phyloP scores from a whole-genome alignment of 2,329 filamentous ascomycete species.

The Passalora sequoiae region DNA sequence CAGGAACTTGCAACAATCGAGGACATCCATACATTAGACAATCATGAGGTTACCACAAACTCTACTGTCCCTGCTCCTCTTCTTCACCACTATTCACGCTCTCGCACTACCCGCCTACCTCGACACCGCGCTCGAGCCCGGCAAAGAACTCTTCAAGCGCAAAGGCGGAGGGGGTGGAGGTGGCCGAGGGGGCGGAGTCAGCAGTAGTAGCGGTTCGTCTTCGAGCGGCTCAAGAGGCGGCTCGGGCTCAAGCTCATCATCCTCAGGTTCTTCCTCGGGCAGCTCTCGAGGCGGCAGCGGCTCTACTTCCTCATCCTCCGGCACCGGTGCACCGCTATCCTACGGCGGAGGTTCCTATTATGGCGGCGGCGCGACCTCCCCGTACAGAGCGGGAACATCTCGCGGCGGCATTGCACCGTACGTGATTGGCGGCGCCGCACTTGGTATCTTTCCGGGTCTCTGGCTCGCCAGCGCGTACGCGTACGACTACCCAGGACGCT shows the following conservation, averaged over 20 bases:
- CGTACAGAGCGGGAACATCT: conserved; percentile 52
- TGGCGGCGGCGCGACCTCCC: conserved; percentile 57
- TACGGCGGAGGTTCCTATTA: conserved; percentile 63
- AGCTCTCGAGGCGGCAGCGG: conserved; percentile 21
- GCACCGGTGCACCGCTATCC: conserved; percentile 52
- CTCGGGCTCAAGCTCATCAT: conserved; percentile 9
- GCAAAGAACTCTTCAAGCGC: conserved; percentile 40
- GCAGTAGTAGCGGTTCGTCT: conserved; percentile 25
- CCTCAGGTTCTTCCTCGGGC: conserved; percentile 5
- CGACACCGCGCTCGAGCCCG: conserved; percentile 32
- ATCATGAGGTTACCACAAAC: conserved; percentile 29
- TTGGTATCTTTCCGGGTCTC: conserved; percentile 56
- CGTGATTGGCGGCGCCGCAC: conserved; percentile 46
- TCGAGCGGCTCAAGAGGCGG: conserved; percentile 16
- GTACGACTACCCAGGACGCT: conserved; percentile 56
- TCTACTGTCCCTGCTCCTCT: conserved; percentile 27
- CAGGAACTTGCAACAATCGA: not conserved
- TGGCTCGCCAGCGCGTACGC: conserved; percentile 62
- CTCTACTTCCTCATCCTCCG: conserved; percentile 34
- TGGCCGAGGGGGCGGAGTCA: conserved; percentile 37
- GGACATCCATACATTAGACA: too few species aligned
- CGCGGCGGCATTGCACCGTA: conserved; percentile 49
- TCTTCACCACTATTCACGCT: conserved; percentile 31
- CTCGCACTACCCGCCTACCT: conserved; percentile 29
- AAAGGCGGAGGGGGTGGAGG: conserved; percentile 45